phyloP scores from a whole-genome alignment of 257 asterid species.

The Cruciata laevipes region DNA sequence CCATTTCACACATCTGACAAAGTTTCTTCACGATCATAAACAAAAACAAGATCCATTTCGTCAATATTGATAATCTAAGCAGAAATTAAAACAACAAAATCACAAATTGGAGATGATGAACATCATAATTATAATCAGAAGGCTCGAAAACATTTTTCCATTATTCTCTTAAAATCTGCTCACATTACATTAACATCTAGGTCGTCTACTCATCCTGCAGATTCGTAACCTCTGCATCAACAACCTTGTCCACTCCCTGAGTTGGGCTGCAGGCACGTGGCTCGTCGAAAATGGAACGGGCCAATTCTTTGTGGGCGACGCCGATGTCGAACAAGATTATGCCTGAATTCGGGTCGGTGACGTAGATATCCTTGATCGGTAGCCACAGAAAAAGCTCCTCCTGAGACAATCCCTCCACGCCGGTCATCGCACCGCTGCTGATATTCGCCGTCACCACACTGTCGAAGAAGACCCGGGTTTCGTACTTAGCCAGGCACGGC shows the following conservation, averaged over 20 bases:
- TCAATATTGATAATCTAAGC: no score
- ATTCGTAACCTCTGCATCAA: conserved; percentile 23
- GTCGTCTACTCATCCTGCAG: background rate
- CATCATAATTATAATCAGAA: background rate
- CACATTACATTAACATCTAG: background rate
- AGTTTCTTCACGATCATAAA: no score
- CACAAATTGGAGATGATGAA: no score
- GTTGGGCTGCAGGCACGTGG: conserved; percentile 81
- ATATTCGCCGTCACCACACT: conserved; percentile 72
- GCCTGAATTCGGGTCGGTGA: conserved; percentile 73
- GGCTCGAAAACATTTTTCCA: background rate
- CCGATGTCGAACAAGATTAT: conserved; percentile 80
- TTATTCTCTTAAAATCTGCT: background rate
- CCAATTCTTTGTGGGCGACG: conserved; percentile 72
- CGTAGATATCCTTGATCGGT: conserved; percentile 82
- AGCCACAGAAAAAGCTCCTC: conserved; percentile 87
- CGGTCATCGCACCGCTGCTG: conserved; percentile 71
- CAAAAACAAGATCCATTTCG: no score
- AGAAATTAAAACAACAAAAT: no score
- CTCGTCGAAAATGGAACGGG: conserved; percentile 79
- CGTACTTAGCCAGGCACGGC: conserved; percentile 79
- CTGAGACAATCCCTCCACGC: conserved; percentile 72
- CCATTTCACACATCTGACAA: no score
- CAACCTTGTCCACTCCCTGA: conserved; percentile 49
- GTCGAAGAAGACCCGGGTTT: conserved; percentile 61